Conservation (phyloP, 2,329 filamentous ascomycete genomes). For the Diaporthe caulivora region DNA sequence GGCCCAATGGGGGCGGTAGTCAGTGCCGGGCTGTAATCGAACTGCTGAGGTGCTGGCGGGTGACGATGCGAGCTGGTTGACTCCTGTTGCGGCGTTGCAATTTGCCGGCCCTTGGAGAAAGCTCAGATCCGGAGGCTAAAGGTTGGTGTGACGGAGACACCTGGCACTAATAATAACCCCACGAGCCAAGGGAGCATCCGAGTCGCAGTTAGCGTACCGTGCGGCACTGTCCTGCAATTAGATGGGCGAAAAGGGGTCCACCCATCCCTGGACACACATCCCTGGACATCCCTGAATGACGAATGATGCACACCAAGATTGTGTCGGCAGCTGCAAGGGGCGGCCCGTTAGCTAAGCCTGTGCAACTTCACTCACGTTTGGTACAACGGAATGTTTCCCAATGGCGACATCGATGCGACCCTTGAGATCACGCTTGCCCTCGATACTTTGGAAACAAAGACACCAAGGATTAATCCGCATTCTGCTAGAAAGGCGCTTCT, state of each 20-base stretch:
- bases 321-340: not conserved
- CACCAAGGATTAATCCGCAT: too few species aligned
- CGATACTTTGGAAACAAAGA: not conserved
- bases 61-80: not conserved
- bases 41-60: not conserved
- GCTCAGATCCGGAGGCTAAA: not conserved
- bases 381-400: not conserved
- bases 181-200: slow-evolving; percentile 9
- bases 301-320: not conserved
- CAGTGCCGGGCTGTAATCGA: not conserved
- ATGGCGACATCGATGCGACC: not conserved
- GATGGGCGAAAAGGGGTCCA: slow-evolving; percentile 18
- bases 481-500: too few species aligned
- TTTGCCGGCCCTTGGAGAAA: not conserved
- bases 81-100: not conserved
- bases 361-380: not conserved
- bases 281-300: slow-evolving; percentile 17
- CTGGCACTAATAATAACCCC: slow-evolving; percentile 26
- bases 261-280: not conserved
- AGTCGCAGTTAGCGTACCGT: not conserved
- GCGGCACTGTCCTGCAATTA: not conserved
- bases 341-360: not conserved
- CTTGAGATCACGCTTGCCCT: not conserved
- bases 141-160: slow-evolving; percentile 4
- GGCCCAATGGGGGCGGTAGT: not conserved